Base-by-base conservation (phyloP, 140 eudicot genomes). In the Senecio squalidus region DNA sequence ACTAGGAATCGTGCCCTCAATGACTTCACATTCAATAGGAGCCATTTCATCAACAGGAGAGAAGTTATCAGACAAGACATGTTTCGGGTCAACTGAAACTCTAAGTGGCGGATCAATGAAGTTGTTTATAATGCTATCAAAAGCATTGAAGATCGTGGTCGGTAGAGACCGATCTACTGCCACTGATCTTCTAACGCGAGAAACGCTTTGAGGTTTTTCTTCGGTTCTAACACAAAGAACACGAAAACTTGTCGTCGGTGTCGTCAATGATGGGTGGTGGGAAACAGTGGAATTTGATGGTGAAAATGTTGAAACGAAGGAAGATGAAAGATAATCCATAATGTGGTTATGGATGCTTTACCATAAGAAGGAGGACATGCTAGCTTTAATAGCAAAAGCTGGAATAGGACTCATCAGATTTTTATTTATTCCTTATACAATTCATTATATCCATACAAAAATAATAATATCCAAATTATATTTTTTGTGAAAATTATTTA, bases 21-120 rank as follows among this genome's bases (percentile, higher is more conserved):
- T 51, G 43, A 86, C 66, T 10, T 65, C 30, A 60, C 95, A 87
- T 0, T 59, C 76, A 2, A 94, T 83, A 0, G 95, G 93, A 22
- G 93, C 89, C 39, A 83, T 89, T 61, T 87, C 93, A 2, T 66
- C 74, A 1, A 83, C 89, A 3, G 95, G 94, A 6, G 95, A 74
- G 16, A 87, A 87, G 82, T 87, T 87, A 50, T 50, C 72, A 0
- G 94, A 74, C 64, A 83, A 69, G 30, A 86, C 89, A 22, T 77
- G 31, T 28, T 59, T 58, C 10, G 95, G 95, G 65, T 87, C 89
- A 58, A 76, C 64, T 1, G 79, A 87, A 8, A 78, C 77, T 20
- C 74, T 65, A 0, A 33, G 20, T 0, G 95, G 93, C 20, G 92
- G 95, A 30, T 65, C 22, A 18, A 26, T 52, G 39, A 65, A 10